Evolutionary conservation across 2,329 filamentous ascomycete genomes (phyloP), one percentile per base, ranked within the genome.

Genomic region (Aspergillus sp.): DNA sequence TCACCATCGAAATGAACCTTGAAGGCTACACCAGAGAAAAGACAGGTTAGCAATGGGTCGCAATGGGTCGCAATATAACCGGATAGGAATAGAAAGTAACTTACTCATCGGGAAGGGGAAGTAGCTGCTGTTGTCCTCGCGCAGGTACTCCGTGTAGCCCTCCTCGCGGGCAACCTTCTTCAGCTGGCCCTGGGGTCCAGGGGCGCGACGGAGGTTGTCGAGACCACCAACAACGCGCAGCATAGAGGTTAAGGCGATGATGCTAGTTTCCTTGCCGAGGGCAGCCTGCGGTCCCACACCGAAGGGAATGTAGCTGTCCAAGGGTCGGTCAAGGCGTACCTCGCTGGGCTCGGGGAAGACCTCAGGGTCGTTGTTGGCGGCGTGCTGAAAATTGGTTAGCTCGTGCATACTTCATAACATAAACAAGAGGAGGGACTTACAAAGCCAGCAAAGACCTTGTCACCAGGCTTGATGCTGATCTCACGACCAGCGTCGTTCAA

Each of bases 171-270:
- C 66, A 2, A 87, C 72, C 69, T 79, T 83, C 73, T 86, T 86
- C 52, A 88, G 62, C 58, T 80, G 68, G 0, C 85, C 85, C 65
- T 85, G 80, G 0, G 76, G 67, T 0, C 85, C 85, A 0, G 78
- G 70, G 0, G 79, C 81, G 29, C 81, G 73, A 4, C 80, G 70
- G 7, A 89, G 62, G 45, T 80, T 81, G 54, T 77, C 73, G 54
- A 80, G 70, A 48, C 74, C 69, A 57, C 83, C 85, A 2, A 87
- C 66, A 1, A 78, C 76, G 42, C 84, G 78, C 63, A 88, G 77
- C 73, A 88, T 82, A 52, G 83, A 78, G 0, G 79, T 78, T 48
- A 89, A 67, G 0, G 80, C 82, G 2, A 80, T 72, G 51, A 81
- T 73, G 59, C 75, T 80, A 8, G 78, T 74, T 10, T 82, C 77